Conservation (phyloP, 2,329 filamentous ascomycete species). For the Stylonectria norvegica region DNA sequence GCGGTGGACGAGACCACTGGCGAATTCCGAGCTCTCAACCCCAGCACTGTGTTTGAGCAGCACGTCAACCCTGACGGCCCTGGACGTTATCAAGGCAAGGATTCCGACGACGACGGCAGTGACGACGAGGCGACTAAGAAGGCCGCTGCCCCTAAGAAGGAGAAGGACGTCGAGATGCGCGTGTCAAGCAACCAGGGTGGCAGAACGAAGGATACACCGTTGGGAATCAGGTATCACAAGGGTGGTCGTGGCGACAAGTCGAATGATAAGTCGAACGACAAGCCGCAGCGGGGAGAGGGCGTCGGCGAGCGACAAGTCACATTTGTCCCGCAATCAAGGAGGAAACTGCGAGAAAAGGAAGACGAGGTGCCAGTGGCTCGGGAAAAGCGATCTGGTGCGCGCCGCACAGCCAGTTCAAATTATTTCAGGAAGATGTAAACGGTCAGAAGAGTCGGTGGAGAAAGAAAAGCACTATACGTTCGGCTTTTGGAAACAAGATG, state of each 20-base stretch:
- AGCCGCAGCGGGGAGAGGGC: slow-evolving; percentile 45
- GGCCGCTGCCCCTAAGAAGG: slow-evolving; percentile 11
- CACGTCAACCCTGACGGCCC: slow-evolving; percentile 33
- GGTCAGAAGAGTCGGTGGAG: slow-evolving; percentile 17
- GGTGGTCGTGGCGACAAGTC: slow-evolving; percentile 44
- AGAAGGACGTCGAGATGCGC: slow-evolving; percentile 52
- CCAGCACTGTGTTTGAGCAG: slow-evolving; percentile 63
- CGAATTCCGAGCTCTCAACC: slow-evolving; percentile 87
- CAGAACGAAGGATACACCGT: slow-evolving; percentile 51
- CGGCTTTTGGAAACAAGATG: slow-evolving; percentile 20
- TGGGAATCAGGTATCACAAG: slow-evolving; percentile 55
- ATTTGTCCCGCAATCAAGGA: slow-evolving; percentile 63
- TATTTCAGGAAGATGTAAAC: slow-evolving; percentile 64
- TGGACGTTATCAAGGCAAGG: slow-evolving; percentile 36
- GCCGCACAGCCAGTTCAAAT: slow-evolving; percentile 73
- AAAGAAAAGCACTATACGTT: slow-evolving; percentile 21
- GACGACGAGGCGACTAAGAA: slow-evolving; percentile 37
- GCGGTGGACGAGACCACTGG: slow-evolving; percentile 82
- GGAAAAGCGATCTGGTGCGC: slow-evolving; percentile 38
- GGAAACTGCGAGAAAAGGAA: slow-evolving; percentile 43
- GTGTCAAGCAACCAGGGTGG: slow-evolving; percentile 64
- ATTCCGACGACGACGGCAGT: slow-evolving; percentile 44
- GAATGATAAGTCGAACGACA: too few relatives aligned
- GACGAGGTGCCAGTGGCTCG: slow-evolving; percentile 30
- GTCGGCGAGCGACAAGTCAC: slow-evolving; percentile 66